Base-by-base conservation (phyloP, 495 filamentous ascomycete species). In the Xylaria flabelliformis region DNA sequence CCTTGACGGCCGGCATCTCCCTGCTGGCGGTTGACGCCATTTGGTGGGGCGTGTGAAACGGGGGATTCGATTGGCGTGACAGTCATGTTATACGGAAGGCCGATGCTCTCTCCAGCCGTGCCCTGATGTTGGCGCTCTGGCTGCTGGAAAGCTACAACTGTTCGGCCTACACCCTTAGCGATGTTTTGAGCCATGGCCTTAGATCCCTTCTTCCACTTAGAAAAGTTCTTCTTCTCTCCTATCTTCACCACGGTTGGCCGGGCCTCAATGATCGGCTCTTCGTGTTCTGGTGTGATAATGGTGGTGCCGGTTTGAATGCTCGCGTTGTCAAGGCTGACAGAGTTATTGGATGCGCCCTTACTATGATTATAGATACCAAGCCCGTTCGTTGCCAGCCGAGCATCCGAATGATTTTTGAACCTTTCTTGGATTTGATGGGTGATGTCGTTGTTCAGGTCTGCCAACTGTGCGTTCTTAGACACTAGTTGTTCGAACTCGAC, bases 201-300 rank as follows among this genome's bases (percentile, higher is more conserved):
- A 32, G 93, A 93, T 36, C 94, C 94, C 80, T 97, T 97, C 87
- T 97, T 97, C 95, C 96, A 98, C 82, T 96, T 97, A 83, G 97
- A 97, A 79, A 97, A 97, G 83, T 94, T 97, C 41, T 91, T 89
- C 84, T 97, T 97, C 68, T 93, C 90, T 21, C 58, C 58, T 75
- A 98, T 95, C 77, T 94, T 96, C 72, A 97, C 91, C 29, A 98
- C 91, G 67, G 97, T 95, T 32, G 96, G 94, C 17, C 94, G 92
- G 55, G 90, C 83, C 44, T 94, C 84, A 68, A 94, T 84, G 12
- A 91, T 88, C 17, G 88, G 87, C 13, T 90, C 86, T 68, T 94
- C 92, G 0, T 82, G 86, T 24, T 92, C 91, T n/a, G 90, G 88
- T 17, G 86, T 85, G 44, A 92, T 81, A 63, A 91, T 84, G 0